Conservation (phyloP, 2,329 filamentous ascomycete genomes). For the Ascochyta lentis region DNA sequence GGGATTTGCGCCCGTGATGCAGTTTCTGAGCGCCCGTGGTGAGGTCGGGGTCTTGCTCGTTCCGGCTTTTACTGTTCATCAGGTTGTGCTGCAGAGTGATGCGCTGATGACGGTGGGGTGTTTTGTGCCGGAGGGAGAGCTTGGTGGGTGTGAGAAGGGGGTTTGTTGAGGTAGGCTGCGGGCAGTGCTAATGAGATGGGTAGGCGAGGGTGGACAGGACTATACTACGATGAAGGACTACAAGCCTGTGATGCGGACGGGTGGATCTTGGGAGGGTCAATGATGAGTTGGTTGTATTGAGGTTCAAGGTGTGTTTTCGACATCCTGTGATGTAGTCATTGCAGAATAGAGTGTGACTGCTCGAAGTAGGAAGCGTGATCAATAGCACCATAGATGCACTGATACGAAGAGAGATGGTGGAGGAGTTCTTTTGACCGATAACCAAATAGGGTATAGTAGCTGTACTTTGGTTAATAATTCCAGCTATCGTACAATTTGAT, state of each 20-base stretch:
- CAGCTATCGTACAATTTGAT: constrained; percentile 8
- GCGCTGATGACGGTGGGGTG: not conserved
- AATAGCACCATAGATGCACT: too few species aligned
- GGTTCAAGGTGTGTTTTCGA: too few species aligned
- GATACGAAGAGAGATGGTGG: too few species aligned
- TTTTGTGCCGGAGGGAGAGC: not conserved
- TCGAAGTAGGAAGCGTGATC: too few species aligned
- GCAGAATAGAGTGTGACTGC: too few species aligned
- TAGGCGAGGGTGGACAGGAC: not conserved
- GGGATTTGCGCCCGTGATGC: not conserved
- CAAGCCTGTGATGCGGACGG: not conserved
- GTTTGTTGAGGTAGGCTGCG: not conserved
- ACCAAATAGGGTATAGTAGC: too few species aligned
- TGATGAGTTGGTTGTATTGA: too few species aligned
- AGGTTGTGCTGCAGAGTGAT: not conserved
- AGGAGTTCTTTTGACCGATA: too few species aligned
- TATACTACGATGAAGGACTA: not conserved
- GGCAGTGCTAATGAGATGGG: not conserved
- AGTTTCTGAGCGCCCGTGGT: not conserved
- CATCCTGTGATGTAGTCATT: too few species aligned
- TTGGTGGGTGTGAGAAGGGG: not conserved
- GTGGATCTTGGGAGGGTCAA: not conserved
- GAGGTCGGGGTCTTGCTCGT: not conserved
- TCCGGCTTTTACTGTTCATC: not conserved
- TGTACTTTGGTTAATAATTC: too few species aligned